These are phyloP conservation scores for Podospora pseudopauciseta DNA, from an alignment of 495 filamentous ascomycete genomes.

Conservation along the genomic window DNA sequence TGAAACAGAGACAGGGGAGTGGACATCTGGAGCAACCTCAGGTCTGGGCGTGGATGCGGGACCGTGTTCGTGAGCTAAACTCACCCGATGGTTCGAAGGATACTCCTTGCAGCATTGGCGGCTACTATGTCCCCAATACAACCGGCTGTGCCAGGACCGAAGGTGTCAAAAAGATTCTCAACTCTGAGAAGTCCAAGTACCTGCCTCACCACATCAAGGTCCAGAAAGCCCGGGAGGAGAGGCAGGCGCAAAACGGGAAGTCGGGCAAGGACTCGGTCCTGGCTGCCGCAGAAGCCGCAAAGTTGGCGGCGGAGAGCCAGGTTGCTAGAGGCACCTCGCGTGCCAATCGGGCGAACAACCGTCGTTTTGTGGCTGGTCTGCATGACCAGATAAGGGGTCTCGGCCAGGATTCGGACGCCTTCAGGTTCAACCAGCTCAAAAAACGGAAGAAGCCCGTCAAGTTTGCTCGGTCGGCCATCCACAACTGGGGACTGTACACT, in stretches of 20 bases:
- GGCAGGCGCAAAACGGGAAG: constrained; percentile 72
- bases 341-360: constrained; percentile 90
- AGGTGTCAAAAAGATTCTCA: constrained; percentile 87
- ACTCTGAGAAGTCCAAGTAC: constrained; percentile 97
- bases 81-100: constrained; percentile 38
- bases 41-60: constrained; percentile 86
- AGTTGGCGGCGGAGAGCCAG: constrained; percentile 72
- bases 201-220: constrained; percentile 96
- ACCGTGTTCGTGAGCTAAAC: constrained; percentile 84
- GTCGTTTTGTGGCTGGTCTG: constrained; percentile 87
- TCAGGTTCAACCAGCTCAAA: constrained; percentile 98
- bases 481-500: constrained; percentile 97
- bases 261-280: constrained; percentile 62
- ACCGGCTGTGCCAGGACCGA: constrained; percentile 88
- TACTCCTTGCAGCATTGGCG: constrained; percentile 60
- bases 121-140: constrained; percentile 84
- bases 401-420: constrained; percentile 77
- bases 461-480: constrained; percentile 95
- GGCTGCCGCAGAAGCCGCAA: constrained; percentile 64
- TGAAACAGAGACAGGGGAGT: constrained; percentile 67
- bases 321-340: constrained; percentile 75
- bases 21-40: constrained; percentile 61
- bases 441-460: constrained; percentile 99
- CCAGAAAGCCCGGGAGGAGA: constrained; percentile 81
- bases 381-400: constrained; percentile 89